Conservation (phyloP, 75 land plant species). For the Picea sitchensis region DNA sequence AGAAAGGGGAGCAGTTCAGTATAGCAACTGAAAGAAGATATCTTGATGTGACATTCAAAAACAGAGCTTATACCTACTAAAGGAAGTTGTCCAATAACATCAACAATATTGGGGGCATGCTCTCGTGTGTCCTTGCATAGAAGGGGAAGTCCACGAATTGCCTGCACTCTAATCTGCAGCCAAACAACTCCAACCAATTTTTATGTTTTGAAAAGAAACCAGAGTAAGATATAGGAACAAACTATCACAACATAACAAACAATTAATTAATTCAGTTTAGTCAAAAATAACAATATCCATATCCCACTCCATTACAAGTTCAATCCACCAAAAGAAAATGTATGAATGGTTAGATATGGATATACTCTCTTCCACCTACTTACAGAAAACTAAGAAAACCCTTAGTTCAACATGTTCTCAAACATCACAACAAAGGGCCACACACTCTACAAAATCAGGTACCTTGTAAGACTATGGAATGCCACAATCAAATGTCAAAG, state of each 20-base stretch:
- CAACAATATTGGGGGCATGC: constrained; percentile 71
- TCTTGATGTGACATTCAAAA: background rate
- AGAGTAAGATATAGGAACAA: background rate
- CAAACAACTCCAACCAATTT: constrained; percentile 9
- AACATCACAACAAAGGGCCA: background rate
- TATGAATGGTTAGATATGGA: background rate
- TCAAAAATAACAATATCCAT: background rate
- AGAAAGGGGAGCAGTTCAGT: constrained; percentile 2
- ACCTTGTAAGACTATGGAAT: background rate
- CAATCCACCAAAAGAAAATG: background rate
- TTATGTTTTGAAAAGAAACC: background rate
- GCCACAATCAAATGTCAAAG: background rate
- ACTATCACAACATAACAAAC: background rate
- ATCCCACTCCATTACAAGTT: background rate
- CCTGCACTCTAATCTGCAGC: constrained; percentile 87
- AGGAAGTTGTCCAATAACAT: constrained; percentile 82
- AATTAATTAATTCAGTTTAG: background rate
- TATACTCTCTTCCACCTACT: too few species aligned
- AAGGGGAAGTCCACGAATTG: constrained; percentile 89
- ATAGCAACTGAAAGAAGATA: constrained; percentile 1
- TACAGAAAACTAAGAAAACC: too few species aligned
- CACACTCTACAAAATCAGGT: background rate
- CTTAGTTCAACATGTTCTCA: background rate
- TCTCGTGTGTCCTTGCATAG: constrained; percentile 89
- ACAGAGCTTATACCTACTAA: constrained; percentile 39